Conservation (phyloP, 805 yeast genomes). For the Saturnispora mendoncae region DNA sequence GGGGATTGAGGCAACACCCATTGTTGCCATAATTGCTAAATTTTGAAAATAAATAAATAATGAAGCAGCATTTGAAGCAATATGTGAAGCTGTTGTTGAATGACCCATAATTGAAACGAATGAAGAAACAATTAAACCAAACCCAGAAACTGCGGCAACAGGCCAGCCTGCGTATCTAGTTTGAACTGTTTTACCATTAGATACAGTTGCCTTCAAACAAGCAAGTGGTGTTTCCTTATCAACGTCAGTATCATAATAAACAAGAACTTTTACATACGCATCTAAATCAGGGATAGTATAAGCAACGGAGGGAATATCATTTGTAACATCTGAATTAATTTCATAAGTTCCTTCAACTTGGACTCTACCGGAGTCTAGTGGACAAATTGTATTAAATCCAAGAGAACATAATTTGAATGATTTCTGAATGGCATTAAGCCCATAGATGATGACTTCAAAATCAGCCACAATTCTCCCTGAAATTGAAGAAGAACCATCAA, state of each 20-base stretch:
- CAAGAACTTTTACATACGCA: slow-evolving; percentile 74
- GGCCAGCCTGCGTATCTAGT: slow-evolving; percentile 93
- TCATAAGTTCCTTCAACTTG: slow-evolving; percentile 44
- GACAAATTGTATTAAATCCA: slow-evolving; percentile 54
- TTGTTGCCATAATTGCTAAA: slow-evolving; percentile 86
- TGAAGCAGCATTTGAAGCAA: slow-evolving; percentile 92
- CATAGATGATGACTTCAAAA: slow-evolving; percentile 67
- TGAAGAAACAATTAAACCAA: slow-evolving; percentile 83
- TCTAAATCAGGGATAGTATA: slow-evolving; percentile 91
- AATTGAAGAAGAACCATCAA: slow-evolving; percentile 73
- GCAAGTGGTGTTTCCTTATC: slow-evolving; percentile 48
- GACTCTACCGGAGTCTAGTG: slow-evolving; percentile 79
- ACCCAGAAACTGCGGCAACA: slow-evolving; percentile 81
- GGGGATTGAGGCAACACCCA: slow-evolving; percentile 87
- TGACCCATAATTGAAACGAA: slow-evolving; percentile 81
- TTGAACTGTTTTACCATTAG: slow-evolving; percentile 90
- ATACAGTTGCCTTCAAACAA: slow-evolving; percentile 80
- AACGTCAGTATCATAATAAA: slow-evolving; percentile 43
- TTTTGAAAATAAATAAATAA: slow-evolving; percentile 90
- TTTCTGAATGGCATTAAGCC: slow-evolving; percentile 51
- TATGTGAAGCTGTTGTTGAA: slow-evolving; percentile 89
- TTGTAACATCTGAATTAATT: slow-evolving; percentile 32
- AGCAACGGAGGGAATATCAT: slow-evolving; percentile 70
- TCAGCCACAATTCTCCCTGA: slow-evolving; percentile 62
- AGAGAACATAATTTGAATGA: slow-evolving; percentile 59